Conservation (phyloP, 305 asterid species). For the Salvia sclarea region DNA sequence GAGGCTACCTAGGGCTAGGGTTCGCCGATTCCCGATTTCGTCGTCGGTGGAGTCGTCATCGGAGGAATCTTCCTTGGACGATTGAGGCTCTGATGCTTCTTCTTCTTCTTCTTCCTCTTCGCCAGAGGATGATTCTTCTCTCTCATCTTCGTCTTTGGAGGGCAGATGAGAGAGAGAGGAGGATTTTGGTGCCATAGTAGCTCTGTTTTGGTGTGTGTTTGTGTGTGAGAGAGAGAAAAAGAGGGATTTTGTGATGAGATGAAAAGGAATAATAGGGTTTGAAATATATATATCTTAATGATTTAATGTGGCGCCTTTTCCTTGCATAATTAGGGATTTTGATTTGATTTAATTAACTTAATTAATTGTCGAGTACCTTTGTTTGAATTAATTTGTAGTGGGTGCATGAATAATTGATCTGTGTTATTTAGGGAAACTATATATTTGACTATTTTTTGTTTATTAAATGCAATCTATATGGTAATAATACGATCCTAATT, state of each 20-base stretch:
- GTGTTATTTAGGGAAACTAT: too few species aligned
- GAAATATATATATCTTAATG: neutral
- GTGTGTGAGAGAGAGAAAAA: too few species aligned
- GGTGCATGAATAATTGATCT: too few species aligned
- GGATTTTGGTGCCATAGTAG: conserved; percentile 34
- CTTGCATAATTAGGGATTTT: neutral
- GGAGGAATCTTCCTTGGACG: neutral
- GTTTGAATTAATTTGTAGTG: too few species aligned
- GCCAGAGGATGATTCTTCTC: conserved; percentile 8
- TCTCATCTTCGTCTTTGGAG: conserved; percentile 23
- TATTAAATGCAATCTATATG: too few species aligned
- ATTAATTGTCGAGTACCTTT: too few species aligned
- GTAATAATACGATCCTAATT: too few species aligned
- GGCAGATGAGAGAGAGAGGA: conserved; percentile 19
- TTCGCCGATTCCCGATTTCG: conserved; percentile 20
- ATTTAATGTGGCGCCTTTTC: neutral
- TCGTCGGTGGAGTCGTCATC: conserved; percentile 37
- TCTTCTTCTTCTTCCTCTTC: conserved; percentile 25
- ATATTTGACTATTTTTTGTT: too few species aligned
- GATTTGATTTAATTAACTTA: neutral
- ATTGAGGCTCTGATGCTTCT: neutral
- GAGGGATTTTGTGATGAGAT: too few species aligned
- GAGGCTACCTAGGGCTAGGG: neutral
- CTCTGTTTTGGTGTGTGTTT: neutral
- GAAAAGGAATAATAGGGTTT: neutral